Percentiles rank a stretch among this genome's conserved stretches.
Evolutionary conservation across 768 basidiomycete genomes (phyloP).

Genomic region (Psilocybe subaeruginosa): DNA sequence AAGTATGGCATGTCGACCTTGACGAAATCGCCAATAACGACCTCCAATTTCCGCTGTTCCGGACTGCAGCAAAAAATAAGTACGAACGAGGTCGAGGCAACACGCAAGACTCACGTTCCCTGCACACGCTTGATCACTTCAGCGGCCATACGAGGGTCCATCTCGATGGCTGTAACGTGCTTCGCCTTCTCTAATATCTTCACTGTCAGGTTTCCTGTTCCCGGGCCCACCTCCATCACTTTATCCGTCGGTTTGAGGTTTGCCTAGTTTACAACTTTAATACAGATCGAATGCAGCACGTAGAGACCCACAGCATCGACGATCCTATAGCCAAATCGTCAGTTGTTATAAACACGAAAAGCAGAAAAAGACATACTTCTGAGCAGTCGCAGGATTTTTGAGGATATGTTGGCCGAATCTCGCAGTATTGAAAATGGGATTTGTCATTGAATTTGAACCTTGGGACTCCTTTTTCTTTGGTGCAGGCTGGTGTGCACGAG

Average conservation of each 20-base stretch:
- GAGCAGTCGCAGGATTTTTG: slow-evolving; percentile 90
- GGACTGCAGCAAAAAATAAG: slow-evolving; percentile 54
- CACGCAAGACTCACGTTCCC: slow-evolving; percentile 79
- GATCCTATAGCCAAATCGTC: slow-evolving; percentile 33
- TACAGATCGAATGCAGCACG: no score
- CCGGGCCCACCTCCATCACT: slow-evolving; percentile 96
- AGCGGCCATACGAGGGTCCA: slow-evolving; percentile 99
- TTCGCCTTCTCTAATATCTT: slow-evolving; percentile 93
- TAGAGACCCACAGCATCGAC: slow-evolving; percentile 34
- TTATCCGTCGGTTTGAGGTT: slow-evolving; percentile 93
- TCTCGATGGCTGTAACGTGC: slow-evolving; percentile 92
- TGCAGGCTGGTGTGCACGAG: slow-evolving; percentile 68
- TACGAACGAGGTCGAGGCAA: not conserved
- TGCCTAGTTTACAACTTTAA: slow-evolving; percentile 50
- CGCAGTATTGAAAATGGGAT: slow-evolving; percentile 93
- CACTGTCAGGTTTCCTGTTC: slow-evolving; percentile 95
- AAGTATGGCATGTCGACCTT: slow-evolving; percentile 99
- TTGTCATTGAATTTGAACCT: slow-evolving; percentile 55
- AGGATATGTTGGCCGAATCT: slow-evolving; percentile 98
- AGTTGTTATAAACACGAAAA: slow-evolving; percentile 8
- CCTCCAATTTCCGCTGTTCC: slow-evolving; percentile 92
- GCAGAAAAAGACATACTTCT: slow-evolving; percentile 60
- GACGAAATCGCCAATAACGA: slow-evolving; percentile 97
- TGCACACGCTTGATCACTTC: slow-evolving; percentile 96
- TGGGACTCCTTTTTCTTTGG: slow-evolving; percentile 49